phyloP scores from a whole-genome alignment of 2,329 filamentous ascomycete genomes.

The Cercospora janseana region DNA sequence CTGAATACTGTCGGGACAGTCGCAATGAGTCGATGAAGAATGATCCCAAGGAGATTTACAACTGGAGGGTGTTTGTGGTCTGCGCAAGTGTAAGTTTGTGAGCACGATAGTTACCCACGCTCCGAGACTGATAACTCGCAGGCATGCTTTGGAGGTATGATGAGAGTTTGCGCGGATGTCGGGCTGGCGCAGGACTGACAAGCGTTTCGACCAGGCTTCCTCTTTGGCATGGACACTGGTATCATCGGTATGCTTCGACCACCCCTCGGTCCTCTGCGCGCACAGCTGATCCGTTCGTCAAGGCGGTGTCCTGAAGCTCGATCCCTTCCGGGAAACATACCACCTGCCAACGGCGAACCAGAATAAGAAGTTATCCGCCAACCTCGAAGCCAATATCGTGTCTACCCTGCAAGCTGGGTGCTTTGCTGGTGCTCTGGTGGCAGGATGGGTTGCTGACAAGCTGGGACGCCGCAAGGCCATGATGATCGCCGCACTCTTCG shows the following conservation, averaged over 20 bases:
- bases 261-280: not conserved
- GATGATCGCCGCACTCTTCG: slow-evolving; percentile 57
- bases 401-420: slow-evolving; percentile 73
- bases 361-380: slow-evolving; percentile 24
- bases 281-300: not conserved
- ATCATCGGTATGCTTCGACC: slow-evolving; percentile 51
- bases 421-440: slow-evolving; percentile 67
- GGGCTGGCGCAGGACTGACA: too few relatives aligned
- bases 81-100: slow-evolving; percentile 51
- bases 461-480: slow-evolving; percentile 69
- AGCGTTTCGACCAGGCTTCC: too few relatives aligned
- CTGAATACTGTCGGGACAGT: not conserved
- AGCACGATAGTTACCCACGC: slow-evolving; percentile 41
- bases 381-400: slow-evolving; percentile 54
- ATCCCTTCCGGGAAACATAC: slow-evolving; percentile 58
- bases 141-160: slow-evolving; percentile 66
- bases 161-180: too few relatives aligned
- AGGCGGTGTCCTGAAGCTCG: slow-evolving; percentile 62
- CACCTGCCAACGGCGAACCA: slow-evolving; percentile 42
- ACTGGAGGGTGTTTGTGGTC: slow-evolving; percentile 66
- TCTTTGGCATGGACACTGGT: slow-evolving; percentile 66
- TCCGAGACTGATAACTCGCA: not conserved
- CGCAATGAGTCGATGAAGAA: slow-evolving; percentile 69
- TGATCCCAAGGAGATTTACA: slow-evolving; percentile 67
- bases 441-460: slow-evolving; percentile 68